Percentiles rank a stretch among this genome's conserved stretches.
Evolutionary conservation across 2,329 filamentous ascomycete genomes (phyloP).

Genomic region (Stachybotrys chartarum): DNA sequence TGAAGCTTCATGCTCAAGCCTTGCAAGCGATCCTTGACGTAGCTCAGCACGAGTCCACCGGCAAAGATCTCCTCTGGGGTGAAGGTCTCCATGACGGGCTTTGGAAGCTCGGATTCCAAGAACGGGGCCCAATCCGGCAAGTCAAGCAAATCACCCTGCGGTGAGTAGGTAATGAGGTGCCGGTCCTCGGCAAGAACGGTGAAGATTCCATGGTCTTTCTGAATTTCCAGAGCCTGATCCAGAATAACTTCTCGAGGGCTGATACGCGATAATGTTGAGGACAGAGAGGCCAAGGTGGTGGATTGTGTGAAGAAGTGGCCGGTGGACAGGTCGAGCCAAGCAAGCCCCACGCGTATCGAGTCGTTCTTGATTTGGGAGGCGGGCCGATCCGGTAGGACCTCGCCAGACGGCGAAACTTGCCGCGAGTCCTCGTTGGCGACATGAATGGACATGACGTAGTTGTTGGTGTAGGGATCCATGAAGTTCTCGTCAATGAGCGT

Average conservation of each 20-base stretch:
- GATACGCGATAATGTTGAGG: conserved; percentile 78
- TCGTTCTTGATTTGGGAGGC: neutral
- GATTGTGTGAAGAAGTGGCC: conserved; percentile 87
- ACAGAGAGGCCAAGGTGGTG: conserved; percentile 61
- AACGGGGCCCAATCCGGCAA: conserved; percentile 65
- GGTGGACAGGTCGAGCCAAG: conserved; percentile 93
- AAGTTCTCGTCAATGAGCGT: conserved; percentile 97
- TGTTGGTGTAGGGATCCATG: conserved; percentile 89
- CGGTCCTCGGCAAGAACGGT: conserved; percentile 67
- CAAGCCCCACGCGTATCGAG: conserved; percentile 56
- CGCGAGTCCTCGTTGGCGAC: conserved; percentile 19
- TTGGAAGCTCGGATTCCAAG: conserved; percentile 65
- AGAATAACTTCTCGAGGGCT: conserved; percentile 80
- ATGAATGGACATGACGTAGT: conserved; percentile 81
- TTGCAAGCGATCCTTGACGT: conserved; percentile 72
- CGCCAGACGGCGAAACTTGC: neutral
- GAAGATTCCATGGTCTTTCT: conserved; percentile 55
- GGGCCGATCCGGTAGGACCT: conserved; percentile 8
- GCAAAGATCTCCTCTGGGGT: conserved; percentile 64
- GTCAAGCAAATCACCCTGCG: conserved; percentile 34
- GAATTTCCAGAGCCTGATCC: conserved; percentile 52
- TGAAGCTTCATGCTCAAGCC: conserved; percentile 76
- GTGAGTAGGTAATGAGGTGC: conserved; percentile 67
- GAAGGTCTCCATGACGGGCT: conserved; percentile 48
- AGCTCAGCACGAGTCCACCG: conserved; percentile 74